Conservation (phyloP, 257 asterid genomes). For the Ajuga chamaepitys region DNA sequence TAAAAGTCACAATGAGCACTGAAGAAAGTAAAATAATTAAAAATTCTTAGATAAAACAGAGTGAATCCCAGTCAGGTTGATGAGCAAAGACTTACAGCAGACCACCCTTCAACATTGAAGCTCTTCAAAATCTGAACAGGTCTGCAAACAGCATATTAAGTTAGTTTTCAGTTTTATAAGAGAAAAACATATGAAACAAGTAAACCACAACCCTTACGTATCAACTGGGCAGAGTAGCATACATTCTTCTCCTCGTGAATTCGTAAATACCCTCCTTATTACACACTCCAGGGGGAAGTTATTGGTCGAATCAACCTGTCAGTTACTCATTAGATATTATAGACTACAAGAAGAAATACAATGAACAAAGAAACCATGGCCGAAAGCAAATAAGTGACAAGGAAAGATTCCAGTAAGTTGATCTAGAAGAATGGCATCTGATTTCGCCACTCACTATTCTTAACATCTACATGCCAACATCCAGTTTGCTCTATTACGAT, state of each 20-base stretch:
- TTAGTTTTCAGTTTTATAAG: slow-evolving; percentile 5
- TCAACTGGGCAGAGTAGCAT: slow-evolving; percentile 97
- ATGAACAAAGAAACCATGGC: background rate
- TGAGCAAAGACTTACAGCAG: slow-evolving; percentile 68
- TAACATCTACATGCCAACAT: background rate
- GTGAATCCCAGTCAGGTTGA: slow-evolving; percentile 3
- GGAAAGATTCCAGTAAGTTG: background rate
- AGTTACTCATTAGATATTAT: slow-evolving; percentile 15
- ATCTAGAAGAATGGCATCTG: background rate
- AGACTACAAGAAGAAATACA: slow-evolving; percentile 4
- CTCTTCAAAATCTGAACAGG: slow-evolving; percentile 96
- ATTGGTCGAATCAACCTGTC: slow-evolving; percentile 83
- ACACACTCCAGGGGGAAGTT: slow-evolving; percentile 83
- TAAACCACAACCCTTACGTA: slow-evolving; percentile 43
- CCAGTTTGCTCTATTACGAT: background rate
- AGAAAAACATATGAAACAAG: background rate
- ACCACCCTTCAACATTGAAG: slow-evolving; percentile 93
- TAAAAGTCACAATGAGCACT: background rate
- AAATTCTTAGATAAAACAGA: background rate
- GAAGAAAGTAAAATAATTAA: background rate
- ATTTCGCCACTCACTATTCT: background rate
- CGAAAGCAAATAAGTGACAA: background rate
- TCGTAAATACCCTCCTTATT: slow-evolving; percentile 81
- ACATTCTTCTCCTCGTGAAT: slow-evolving; percentile 78
- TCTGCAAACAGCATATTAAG: slow-evolving; percentile 38